phyloP scores from a whole-genome alignment of 2,329 filamentous ascomycete genomes.

The Arthrobotrys conoides region DNA sequence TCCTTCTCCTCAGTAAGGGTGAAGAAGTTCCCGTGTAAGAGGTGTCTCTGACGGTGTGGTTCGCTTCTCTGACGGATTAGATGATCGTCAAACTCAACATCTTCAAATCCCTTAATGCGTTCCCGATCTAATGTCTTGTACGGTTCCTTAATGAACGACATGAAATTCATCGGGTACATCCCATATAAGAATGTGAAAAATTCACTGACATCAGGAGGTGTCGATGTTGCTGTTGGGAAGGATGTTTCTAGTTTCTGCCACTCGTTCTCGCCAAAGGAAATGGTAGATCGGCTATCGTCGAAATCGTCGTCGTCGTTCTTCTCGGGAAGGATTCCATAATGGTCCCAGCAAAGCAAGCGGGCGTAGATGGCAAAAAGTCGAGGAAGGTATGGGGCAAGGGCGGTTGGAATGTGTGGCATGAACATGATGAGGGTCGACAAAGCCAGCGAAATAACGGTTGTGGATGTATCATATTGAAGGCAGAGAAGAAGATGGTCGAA shows the following conservation, averaged over 20 bases:
- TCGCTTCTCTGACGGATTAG: constrained; percentile 83
- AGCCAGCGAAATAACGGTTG: constrained; percentile 80
- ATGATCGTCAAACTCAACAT: constrained; percentile 82
- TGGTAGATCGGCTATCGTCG: constrained; percentile 57
- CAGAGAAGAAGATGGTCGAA: constrained; percentile 80
- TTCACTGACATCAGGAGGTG: constrained; percentile 77
- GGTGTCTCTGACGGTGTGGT: constrained; percentile 78
- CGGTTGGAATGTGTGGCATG: constrained; percentile 82
- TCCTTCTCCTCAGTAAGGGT: constrained; percentile 84
- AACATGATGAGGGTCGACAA: constrained; percentile 85
- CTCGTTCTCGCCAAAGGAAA: constrained; percentile 60
- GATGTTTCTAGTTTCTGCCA: constrained; percentile 79
- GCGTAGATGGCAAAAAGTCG: constrained; percentile 86
- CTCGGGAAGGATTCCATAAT: constrained; percentile 66
- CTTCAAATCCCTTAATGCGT: constrained; percentile 78
- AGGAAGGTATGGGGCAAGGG: constrained; percentile 77
- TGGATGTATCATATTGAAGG: constrained; percentile 82
- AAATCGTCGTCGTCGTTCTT: constrained; percentile 34
- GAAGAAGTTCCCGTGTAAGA: constrained; percentile 88
- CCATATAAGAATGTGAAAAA: constrained; percentile 89
- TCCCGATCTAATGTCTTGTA: constrained; percentile 82
- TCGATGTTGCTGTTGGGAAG: constrained; percentile 74
- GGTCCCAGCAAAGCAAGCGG: constrained; percentile 83
- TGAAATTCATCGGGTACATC: constrained; percentile 86
- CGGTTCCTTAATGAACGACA: constrained; percentile 87